Evolutionary conservation across 768 basidiomycete genomes (phyloP).

Genomic region (Rhodotorula sphaerocarpa): DNA sequence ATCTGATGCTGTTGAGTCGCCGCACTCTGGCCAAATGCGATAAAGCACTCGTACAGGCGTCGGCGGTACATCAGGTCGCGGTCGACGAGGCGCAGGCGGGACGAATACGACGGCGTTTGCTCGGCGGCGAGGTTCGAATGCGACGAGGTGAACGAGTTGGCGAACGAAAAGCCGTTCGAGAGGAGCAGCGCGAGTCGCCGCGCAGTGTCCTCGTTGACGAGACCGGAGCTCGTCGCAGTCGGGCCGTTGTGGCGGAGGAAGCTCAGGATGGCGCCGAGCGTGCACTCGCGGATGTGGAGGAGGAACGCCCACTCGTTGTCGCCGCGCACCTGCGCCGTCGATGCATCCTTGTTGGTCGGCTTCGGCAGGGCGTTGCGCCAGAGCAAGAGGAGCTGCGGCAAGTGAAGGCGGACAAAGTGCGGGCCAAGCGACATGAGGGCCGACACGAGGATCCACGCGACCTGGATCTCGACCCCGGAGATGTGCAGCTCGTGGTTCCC

Average conservation of each 20-base stretch:
- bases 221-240: constrained; percentile 45
- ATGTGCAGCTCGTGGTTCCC: constrained; percentile 81
- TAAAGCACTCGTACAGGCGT: constrained; percentile 82
- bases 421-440: constrained; percentile 86
- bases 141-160: constrained; percentile 68
- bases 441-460: constrained; percentile 86
- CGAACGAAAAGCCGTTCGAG: constrained; percentile 80
- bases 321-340: constrained; percentile 55
- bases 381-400: constrained; percentile 85
- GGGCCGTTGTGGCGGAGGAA: constrained; percentile 68
- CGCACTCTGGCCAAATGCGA: constrained; percentile 63
- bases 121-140: constrained; percentile 58
- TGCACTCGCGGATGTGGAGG: constrained; percentile 79
- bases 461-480: constrained; percentile 76
- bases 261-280: constrained; percentile 75
- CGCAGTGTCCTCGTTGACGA: constrained; percentile 84
- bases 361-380: constrained; percentile 98
- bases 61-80: constrained; percentile 75
- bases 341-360: constrained; percentile 76
- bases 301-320: constrained; percentile 82
- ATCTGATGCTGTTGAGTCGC: constrained; percentile 77
- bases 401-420: constrained; percentile 84
- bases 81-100: constrained; percentile 55
- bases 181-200: constrained; percentile 78
- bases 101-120: constrained; percentile 32